Conservation (phyloP, 2,329 filamentous ascomycete genomes). For the Cordyceps javanica region DNA sequence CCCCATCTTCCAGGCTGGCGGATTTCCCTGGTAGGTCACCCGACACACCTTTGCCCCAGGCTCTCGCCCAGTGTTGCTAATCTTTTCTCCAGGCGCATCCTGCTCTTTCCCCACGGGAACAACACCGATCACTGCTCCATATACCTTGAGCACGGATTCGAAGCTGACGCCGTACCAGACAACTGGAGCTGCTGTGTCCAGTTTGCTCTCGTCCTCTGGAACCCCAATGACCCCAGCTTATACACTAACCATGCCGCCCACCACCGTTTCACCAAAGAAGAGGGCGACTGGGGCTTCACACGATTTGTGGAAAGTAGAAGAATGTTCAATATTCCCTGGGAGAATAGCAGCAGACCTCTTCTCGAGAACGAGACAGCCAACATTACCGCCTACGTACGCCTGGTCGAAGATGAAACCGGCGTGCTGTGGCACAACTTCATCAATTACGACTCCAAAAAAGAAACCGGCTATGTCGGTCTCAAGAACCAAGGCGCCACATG, state of each 20-base stretch:
- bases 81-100: constrained; percentile 62
- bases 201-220: constrained; percentile 91
- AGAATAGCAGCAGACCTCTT: constrained; percentile 61
- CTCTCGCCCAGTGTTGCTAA: constrained; percentile 12
- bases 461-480: constrained; percentile 92
- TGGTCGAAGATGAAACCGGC: constrained; percentile 82
- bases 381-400: constrained; percentile 74
- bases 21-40: constrained; percentile 69
- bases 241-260: constrained; percentile 78
- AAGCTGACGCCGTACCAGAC: constrained; percentile 67
- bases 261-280: constrained; percentile 92
- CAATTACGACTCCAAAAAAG: constrained; percentile 98
- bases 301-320: constrained; percentile 82
- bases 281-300: constrained; percentile 99
- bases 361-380: constrained; percentile 72
- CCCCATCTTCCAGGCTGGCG: constrained; percentile 78
- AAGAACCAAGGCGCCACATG: constrained; percentile 95
- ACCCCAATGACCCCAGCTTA: constrained; percentile 83
- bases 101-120: constrained; percentile 94
- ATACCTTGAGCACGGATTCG: constrained; percentile 92
- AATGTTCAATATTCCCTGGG: constrained; percentile 75
- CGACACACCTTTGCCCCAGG: not conserved
- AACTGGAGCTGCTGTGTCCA: constrained; percentile 97
- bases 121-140: constrained; percentile 91
- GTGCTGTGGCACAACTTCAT: constrained; percentile 87